phyloP scores from a whole-genome alignment of 192 early-diverging fungal species.

The Coemansia biformis region DNA sequence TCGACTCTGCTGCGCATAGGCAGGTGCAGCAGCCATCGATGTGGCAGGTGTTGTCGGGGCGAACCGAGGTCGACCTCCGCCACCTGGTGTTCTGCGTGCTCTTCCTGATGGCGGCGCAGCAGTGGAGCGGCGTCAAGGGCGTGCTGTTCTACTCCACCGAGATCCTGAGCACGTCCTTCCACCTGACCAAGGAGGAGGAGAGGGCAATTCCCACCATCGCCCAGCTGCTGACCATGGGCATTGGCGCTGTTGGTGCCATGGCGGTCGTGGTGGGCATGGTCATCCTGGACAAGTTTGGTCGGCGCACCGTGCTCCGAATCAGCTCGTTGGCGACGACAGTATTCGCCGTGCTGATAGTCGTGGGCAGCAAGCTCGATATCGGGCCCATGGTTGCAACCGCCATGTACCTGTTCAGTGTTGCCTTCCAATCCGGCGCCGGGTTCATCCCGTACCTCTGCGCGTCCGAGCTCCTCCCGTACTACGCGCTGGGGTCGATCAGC shows the following conservation, averaged over 20 bases:
- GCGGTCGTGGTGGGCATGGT: constrained; percentile 68
- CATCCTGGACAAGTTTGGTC: constrained; percentile 70
- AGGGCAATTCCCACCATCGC: constrained; percentile 55
- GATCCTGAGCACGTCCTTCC: constrained; percentile 58
- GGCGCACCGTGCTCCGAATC: constrained; percentile 59
- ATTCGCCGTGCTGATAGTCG: constrained; percentile 52
- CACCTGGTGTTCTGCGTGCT: constrained; percentile 61
- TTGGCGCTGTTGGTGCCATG: constrained; percentile 67
- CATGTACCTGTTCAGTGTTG: constrained; percentile 66
- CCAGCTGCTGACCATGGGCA: constrained; percentile 69
- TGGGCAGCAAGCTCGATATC: constrained; percentile 58
- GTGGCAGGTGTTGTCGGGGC: constrained; percentile 43
- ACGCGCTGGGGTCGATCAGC: constrained; percentile 58
- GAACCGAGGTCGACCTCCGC: constrained; percentile 51
- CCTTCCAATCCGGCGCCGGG: constrained; percentile 79
- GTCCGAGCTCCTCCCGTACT: constrained; percentile 69
- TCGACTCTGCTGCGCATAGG: constrained; percentile 10
- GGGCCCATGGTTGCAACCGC: constrained; percentile 55
- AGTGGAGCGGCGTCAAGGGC: constrained; percentile 87
- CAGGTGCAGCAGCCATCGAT: constrained; percentile 30
- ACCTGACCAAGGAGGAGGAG: constrained; percentile 25
- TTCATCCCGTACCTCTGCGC: constrained; percentile 80
- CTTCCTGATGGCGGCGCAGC: constrained; percentile 73
- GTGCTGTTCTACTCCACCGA: constrained; percentile 82
- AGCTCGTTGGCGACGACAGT: constrained; percentile 59